Percentiles rank a stretch among this genome's conserved stretches.
Conservation (phyloP, 495 filamentous ascomycete genomes). For the Parachaetomium inaequale region DNA sequence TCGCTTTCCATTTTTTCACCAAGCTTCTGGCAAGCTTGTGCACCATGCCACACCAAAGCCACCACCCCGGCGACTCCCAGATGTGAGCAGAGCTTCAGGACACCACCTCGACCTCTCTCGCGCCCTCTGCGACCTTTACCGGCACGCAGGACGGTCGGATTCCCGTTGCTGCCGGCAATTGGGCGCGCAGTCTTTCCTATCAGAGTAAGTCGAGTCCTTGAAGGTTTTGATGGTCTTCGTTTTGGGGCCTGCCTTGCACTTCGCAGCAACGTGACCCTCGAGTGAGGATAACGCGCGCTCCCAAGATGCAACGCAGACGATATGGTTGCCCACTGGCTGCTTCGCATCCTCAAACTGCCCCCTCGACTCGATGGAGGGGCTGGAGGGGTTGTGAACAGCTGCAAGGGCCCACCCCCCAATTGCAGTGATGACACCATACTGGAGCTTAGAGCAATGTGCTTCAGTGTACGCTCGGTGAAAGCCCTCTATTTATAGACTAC, state of each 20-base stretch:
- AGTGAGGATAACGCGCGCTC: background rate
- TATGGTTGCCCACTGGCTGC: no score
- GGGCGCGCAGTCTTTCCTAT: constrained; percentile 27
- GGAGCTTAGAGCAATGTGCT: constrained; percentile 55
- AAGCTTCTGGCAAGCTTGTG: constrained; percentile 11
- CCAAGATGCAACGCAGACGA: background rate
- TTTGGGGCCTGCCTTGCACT: background rate
- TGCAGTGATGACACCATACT: constrained; percentile 60
- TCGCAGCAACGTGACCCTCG: background rate
- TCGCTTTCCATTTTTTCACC: background rate
- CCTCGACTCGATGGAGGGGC: background rate
- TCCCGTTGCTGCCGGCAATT: background rate
- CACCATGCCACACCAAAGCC: constrained; percentile 13
- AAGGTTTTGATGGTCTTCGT: background rate
- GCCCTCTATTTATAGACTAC: constrained; percentile 79
- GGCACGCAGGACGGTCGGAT: constrained; percentile 14
- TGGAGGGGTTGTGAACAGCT: background rate
- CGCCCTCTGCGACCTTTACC: constrained; percentile 3
- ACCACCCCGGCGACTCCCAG: background rate
- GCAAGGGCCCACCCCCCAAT: constrained; percentile 12
- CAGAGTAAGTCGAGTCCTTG: constrained; percentile 26
- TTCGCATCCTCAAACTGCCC: background rate
- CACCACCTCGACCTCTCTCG: background rate
- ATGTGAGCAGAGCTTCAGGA: constrained; percentile 4
- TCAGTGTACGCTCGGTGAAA: constrained; percentile 73